Evolutionary conservation across 768 basidiomycete genomes (phyloP).

Genomic region (Agaricus bisporus): DNA sequence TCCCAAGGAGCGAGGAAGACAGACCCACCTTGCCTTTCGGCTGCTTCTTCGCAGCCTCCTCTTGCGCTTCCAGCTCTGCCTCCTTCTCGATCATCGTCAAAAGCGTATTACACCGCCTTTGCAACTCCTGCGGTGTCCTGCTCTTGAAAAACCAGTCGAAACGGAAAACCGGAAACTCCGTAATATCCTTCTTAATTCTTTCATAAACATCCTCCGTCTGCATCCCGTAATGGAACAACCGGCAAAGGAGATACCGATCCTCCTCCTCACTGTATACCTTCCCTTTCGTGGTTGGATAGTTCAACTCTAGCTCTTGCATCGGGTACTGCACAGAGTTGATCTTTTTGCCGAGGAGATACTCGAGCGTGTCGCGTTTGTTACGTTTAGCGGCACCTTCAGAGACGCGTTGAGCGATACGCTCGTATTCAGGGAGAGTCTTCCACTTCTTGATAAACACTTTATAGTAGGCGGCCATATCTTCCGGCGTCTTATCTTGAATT

Average conservation of each 20-base stretch:
- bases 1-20: neutral
- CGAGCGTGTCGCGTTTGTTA: slow-evolving; percentile 76
- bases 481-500: slow-evolving; percentile 77
- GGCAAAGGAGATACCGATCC: slow-evolving; percentile 89
- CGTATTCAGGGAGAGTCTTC: slow-evolving; percentile 76
- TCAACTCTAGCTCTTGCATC: slow-evolving; percentile 95
- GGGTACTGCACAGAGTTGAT: slow-evolving; percentile 81
- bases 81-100: slow-evolving; percentile 92
- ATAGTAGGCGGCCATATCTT: slow-evolving; percentile 75
- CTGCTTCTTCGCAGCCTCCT: slow-evolving; percentile 59
- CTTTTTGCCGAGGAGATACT: slow-evolving; percentile 74
- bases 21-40: slow-evolving; percentile 57
- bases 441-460: slow-evolving; percentile 85
- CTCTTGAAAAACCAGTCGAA: slow-evolving; percentile 99
- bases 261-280: slow-evolving; percentile 97
- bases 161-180: slow-evolving; percentile 93
- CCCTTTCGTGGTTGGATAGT: slow-evolving; percentile 93
- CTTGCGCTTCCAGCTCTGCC: slow-evolving; percentile 59
- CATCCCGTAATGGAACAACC: slow-evolving; percentile 87
- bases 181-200: slow-evolving; percentile 92
- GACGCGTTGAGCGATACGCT: slow-evolving; percentile 79
- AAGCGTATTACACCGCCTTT: slow-evolving; percentile 82
- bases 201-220: slow-evolving; percentile 88
- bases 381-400: slow-evolving; percentile 87
- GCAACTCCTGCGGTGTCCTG: slow-evolving; percentile 82